These are phyloP conservation scores for Corymbia citriodora DNA, from an alignment of 441 rosid species.

Conservation along the genomic window DNA sequence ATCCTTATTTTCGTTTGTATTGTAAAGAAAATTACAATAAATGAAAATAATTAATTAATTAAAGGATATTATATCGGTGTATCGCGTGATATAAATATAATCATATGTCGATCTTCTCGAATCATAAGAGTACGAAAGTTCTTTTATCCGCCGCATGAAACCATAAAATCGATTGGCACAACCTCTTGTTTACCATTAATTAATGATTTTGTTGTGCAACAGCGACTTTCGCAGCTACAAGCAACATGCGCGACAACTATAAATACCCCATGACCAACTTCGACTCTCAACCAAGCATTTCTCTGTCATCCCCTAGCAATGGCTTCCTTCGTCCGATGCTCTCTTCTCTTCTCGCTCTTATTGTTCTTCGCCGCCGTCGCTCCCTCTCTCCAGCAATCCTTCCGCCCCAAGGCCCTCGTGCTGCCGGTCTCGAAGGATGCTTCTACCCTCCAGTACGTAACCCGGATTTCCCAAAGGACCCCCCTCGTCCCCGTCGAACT, in stretches of 20 bases:
- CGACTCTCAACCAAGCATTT: not conserved
- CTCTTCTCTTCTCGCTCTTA: not conserved
- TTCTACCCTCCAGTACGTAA: constrained; percentile 50
- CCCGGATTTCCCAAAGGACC: constrained; percentile 49
- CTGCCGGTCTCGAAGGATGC: constrained; percentile 52
- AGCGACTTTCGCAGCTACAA: not conserved
- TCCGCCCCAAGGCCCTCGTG: constrained; percentile 57
- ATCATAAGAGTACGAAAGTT: not conserved
- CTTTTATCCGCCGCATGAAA: not conserved
- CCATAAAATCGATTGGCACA: not conserved
- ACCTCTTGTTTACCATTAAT: not conserved
- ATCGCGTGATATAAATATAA: not conserved
- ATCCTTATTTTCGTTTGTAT: not conserved
- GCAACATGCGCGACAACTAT: not conserved
- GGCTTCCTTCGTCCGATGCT: not conserved
- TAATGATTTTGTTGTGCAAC: not conserved
- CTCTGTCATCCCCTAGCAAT: not conserved
- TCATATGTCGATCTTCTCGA: accelerated
- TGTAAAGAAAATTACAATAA: not conserved
- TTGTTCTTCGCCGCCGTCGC: not conserved
- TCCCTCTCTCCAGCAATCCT: constrained; percentile 28
- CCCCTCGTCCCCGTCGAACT: constrained; percentile 40
- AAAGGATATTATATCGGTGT: accelerated
- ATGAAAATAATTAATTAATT: not conserved
- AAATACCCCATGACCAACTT: not conserved